Percentiles rank a stretch among this genome's conserved stretches.
These are phyloP conservation scores for Stylosanthes scabra DNA, from an alignment of 331 rosid species.

Conservation along the genomic window DNA sequence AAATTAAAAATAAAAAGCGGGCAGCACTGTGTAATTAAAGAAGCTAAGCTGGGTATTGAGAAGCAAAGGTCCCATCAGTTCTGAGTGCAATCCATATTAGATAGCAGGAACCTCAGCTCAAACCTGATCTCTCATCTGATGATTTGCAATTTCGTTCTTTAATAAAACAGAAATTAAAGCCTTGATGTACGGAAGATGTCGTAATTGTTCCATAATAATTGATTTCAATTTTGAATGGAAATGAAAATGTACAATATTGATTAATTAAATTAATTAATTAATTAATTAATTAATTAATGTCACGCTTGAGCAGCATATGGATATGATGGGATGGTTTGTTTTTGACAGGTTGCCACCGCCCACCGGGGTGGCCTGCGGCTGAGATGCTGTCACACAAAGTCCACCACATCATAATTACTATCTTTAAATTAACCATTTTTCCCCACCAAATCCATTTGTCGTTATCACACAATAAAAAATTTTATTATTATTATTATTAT, in stretches of 20 bases:
- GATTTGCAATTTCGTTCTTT: not conserved
- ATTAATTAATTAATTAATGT: not conserved
- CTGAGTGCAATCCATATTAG: no score
- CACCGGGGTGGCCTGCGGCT: not conserved
- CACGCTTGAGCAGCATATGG: not conserved
- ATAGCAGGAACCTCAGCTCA: no score
- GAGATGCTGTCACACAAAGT: no score
- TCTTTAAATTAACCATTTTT: no score
- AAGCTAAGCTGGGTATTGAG: no score
- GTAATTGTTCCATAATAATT: not conserved
- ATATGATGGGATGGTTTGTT: not conserved
- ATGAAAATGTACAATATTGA: not conserved
- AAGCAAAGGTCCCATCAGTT: no score
- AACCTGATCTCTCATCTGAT: not conserved
- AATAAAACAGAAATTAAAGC: not conserved
- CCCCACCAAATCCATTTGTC: no score
- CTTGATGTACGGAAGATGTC: slow-evolving; percentile 1
- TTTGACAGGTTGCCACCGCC: slow-evolving; percentile 11
- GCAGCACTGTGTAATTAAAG: no score
- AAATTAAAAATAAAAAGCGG: no score
- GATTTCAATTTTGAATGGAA: not conserved
- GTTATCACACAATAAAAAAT: not conserved
- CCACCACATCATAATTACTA: no score
- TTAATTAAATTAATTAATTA: no score
- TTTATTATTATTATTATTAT: no score